Conservation (phyloP, 2,329 filamentous ascomycete species). For the Cordyceps farinosa region DNA sequence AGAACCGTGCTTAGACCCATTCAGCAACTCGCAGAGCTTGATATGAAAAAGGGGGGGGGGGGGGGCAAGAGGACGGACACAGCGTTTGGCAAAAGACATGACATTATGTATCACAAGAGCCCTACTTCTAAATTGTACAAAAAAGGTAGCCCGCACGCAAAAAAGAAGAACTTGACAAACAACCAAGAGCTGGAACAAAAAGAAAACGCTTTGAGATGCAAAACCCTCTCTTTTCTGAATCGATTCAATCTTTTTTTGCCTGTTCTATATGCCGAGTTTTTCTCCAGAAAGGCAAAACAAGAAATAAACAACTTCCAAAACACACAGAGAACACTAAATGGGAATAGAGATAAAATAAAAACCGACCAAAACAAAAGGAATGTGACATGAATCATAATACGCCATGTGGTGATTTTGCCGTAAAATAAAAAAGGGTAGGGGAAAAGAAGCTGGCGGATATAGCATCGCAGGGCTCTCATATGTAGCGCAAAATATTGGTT, state of each 20-base stretch:
- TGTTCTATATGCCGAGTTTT: slow-evolving; percentile 17
- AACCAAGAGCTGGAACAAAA: neutral
- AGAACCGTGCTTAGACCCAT: neutral
- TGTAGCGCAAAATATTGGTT: neutral
- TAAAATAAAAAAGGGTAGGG: neutral
- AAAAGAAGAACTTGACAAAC: neutral
- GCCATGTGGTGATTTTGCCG: neutral
- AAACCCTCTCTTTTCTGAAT: neutral
- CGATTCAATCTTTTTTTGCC: slow-evolving; percentile 2
- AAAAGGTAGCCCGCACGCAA: neutral
- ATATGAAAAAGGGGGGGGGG: neutral
- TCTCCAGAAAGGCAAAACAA: slow-evolving; percentile 8
- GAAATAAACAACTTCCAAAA: neutral
- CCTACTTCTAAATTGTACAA: neutral
- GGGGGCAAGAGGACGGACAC: neutral
- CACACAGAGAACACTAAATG: slow-evolving; percentile 1
- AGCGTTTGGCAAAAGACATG: neutral
- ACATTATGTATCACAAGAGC: neutral
- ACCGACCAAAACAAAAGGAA: slow-evolving; percentile 16
- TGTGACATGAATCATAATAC: slow-evolving; percentile 19
- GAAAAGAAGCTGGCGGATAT: neutral
- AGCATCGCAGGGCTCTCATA: neutral
- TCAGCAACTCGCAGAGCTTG: neutral
- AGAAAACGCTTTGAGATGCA: neutral
- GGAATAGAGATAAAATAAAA: slow-evolving; percentile 14